These are phyloP conservation scores for Trichoderma afroharzianum DNA, from an alignment of 2,329 filamentous ascomycete species.

Conservation along the genomic window DNA sequence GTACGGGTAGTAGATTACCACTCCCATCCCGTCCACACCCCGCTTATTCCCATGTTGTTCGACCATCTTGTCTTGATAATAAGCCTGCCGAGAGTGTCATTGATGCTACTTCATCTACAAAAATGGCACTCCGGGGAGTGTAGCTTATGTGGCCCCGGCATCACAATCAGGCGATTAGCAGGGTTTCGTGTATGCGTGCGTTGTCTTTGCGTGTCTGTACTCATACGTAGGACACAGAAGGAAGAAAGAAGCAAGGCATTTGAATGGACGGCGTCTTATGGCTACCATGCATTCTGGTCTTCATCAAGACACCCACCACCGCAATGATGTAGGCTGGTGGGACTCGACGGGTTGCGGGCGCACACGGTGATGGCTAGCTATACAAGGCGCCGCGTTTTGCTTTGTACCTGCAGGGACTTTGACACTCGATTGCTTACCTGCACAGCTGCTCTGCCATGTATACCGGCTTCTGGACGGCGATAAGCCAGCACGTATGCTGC, in stretches of 20 bases:
- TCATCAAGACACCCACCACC: neutral
- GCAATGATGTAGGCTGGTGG: neutral
- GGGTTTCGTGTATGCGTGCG: neutral
- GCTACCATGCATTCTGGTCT: neutral
- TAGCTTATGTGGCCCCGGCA: neutral
- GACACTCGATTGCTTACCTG: neutral
- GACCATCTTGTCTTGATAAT: neutral
- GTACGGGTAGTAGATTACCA: neutral
- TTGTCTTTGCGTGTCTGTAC: neutral
- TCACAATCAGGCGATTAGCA: constrained; percentile 8
- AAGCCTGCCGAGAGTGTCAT: neutral
- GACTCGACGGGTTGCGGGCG: neutral
- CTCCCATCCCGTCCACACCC: neutral
- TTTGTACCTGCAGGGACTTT: neutral
- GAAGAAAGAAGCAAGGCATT: neutral
- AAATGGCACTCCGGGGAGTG: neutral
- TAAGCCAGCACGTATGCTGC: neutral
- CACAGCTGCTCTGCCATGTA: neutral
- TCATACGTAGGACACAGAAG: neutral
- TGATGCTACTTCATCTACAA: neutral
- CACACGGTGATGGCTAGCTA: neutral
- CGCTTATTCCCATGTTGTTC: neutral
- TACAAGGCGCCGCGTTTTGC: neutral
- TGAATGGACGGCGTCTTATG: neutral
- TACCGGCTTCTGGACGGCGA: neutral